Evolutionary conservation across 169 alveolate genomes (phyloP).

Genomic region (Nephromyces sp.): DNA sequence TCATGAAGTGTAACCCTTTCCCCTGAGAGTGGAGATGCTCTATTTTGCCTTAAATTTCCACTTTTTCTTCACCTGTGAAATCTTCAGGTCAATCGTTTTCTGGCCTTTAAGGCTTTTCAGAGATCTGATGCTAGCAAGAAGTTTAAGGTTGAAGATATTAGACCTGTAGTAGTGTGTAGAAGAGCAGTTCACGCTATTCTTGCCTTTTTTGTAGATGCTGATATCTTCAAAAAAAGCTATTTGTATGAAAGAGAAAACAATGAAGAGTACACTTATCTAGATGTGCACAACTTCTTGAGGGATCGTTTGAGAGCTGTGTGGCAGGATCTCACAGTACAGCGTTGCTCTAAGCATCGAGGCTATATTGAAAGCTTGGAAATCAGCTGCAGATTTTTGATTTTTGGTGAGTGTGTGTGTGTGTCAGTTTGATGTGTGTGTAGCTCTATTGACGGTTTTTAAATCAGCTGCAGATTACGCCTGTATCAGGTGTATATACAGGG

Average conservation of each 20-base stretch:
- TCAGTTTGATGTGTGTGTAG: no score
- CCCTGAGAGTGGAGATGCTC: no score
- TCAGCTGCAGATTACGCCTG: no score
- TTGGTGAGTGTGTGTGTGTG: no score
- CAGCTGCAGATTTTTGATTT: slow-evolving; percentile 55
- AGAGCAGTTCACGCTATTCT: slow-evolving; percentile 55
- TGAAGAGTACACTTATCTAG: slow-evolving; percentile 46
- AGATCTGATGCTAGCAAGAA: slow-evolving; percentile 69
- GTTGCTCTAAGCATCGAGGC: slow-evolving; percentile 61
- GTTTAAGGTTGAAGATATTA: slow-evolving; percentile 52
- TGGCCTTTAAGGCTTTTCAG: slow-evolving; percentile 64
- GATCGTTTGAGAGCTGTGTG: slow-evolving; percentile 66
- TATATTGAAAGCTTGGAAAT: slow-evolving; percentile 64
- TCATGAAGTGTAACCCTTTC: not conserved
- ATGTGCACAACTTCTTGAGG: slow-evolving; percentile 61
- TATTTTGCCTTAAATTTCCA: not conserved
- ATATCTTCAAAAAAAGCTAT: slow-evolving; percentile 1
- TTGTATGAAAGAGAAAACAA: slow-evolving; percentile 22
- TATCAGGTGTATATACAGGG: no score
- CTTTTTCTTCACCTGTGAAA: not conserved
- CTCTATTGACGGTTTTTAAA: no score
- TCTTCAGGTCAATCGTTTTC: slow-evolving; percentile 42
- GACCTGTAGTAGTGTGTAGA: slow-evolving; percentile 70
- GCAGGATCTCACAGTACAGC: slow-evolving; percentile 75
- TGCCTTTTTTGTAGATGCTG: slow-evolving; percentile 62